phyloP scores from a whole-genome alignment of 345 rosid species.

The Diplotaxis tenuifolia region DNA sequence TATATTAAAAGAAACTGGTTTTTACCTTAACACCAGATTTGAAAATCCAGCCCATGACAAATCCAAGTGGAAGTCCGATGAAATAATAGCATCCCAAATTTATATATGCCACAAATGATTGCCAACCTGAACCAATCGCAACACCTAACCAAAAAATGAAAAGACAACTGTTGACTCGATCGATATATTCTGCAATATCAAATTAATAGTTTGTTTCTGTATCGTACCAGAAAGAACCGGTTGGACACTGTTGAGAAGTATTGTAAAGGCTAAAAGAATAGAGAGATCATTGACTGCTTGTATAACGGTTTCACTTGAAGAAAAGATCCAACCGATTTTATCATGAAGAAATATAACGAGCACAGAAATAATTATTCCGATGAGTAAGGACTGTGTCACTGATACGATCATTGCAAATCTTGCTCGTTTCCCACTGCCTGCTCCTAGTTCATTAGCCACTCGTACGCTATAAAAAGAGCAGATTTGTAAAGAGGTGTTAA shows the following conservation, averaged over 20 bases:
- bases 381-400: constrained; percentile 49
- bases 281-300: constrained; percentile 61
- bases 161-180: background rate
- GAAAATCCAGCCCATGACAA: constrained; percentile 57
- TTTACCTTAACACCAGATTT: constrained; percentile 38
- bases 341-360: constrained; percentile 46
- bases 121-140: constrained; percentile 84
- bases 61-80: constrained; percentile 66
- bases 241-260: constrained; percentile 83
- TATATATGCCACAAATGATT: constrained; percentile 56
- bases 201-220: background rate
- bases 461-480: background rate
- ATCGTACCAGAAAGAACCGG: constrained; percentile 72
- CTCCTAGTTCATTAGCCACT: constrained; percentile 48
- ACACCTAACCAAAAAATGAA: constrained; percentile 45
- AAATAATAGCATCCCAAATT: constrained; percentile 68
- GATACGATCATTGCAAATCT: constrained; percentile 68
- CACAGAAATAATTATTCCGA: constrained; percentile 59
- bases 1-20: background rate
- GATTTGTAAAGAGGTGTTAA: background rate
- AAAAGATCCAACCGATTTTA: constrained; percentile 53
- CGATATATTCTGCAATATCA: background rate
- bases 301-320: constrained; percentile 59
- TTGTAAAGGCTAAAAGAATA: constrained; percentile 64
- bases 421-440: constrained; percentile 33